Conservation (phyloP, 2,329 filamentous ascomycete genomes). For the Diaporthe helianthi region DNA sequence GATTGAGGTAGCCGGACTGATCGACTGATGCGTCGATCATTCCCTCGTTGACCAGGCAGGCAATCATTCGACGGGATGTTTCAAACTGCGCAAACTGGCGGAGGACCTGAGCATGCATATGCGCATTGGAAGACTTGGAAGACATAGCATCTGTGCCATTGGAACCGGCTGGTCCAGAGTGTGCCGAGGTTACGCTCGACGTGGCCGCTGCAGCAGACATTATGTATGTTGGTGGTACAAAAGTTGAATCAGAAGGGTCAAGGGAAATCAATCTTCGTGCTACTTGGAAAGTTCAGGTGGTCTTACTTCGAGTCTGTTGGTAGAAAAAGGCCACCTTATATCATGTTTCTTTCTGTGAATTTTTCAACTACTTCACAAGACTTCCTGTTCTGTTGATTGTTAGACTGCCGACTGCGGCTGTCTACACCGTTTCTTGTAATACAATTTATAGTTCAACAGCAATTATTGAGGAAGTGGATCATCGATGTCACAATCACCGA, state of each 20-base stretch:
- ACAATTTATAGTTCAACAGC: not conserved
- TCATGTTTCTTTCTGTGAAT: not conserved
- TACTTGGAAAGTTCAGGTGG: too few species aligned
- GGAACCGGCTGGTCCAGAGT: not conserved
- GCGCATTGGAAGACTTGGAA: not conserved
- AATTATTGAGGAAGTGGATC: not conserved
- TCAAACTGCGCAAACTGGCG: conserved; percentile 17
- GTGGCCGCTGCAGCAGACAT: conserved; percentile 11
- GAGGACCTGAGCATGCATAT: not conserved
- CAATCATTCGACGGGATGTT: conserved; percentile 13
- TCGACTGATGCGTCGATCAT: conserved; percentile 8
- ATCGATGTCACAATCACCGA: not conserved
- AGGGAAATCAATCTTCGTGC: not conserved
- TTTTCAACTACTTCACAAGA: too few species aligned
- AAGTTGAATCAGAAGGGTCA: accelerated
- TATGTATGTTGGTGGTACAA: not conserved
- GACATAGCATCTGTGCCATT: not conserved
- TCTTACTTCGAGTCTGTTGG: not conserved
- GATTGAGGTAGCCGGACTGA: conserved; percentile 9
- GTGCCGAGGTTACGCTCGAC: not conserved
- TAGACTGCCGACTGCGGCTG: not conserved
- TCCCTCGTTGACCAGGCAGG: conserved; percentile 20
- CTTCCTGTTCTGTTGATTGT: not conserved
- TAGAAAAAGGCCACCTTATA: not conserved
- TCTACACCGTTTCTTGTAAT: not conserved